These are phyloP conservation scores for Pyracantha coccinea DNA, from an alignment of 331 rosid species.

Conservation along the genomic window DNA sequence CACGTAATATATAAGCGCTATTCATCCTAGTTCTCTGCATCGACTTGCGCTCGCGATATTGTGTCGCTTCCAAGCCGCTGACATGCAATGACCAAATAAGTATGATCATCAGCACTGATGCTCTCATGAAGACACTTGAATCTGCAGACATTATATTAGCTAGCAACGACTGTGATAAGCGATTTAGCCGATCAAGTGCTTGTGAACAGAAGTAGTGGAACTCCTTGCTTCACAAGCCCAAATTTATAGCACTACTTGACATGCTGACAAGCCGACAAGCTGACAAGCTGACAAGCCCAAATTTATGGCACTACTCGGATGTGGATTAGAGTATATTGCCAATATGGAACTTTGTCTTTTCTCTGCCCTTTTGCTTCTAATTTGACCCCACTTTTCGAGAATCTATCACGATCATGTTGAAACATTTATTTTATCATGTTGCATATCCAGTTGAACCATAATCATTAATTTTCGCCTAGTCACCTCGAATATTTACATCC, in stretches of 20 bases:
- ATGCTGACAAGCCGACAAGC: no score
- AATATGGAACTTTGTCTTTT: constrained; percentile 3
- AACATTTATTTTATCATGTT: neutral
- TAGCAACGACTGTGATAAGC: neutral
- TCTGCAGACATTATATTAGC: neutral
- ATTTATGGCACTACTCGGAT: no score
- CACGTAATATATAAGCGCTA: neutral
- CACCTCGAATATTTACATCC: neutral
- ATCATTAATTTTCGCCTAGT: neutral
- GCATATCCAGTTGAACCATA: neutral
- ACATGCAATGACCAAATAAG: constrained; percentile 4
- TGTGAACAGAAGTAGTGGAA: neutral
- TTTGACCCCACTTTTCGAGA: neutral
- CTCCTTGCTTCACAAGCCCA: neutral
- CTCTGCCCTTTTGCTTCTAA: neutral
- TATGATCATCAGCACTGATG: constrained; percentile 1
- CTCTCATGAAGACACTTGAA: neutral
- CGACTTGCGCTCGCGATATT: neutral
- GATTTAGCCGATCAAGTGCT: neutral
- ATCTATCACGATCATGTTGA: neutral
- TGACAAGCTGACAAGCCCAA: no score
- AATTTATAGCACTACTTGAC: neutral
- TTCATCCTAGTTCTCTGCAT: neutral
- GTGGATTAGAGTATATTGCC: neutral
- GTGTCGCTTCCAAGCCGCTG: neutral